Percentiles rank a stretch among this genome's conserved stretches.
Evolutionary conservation across 306 rosid genomes (phyloP).

Genomic region (Cucumis melo): DNA sequence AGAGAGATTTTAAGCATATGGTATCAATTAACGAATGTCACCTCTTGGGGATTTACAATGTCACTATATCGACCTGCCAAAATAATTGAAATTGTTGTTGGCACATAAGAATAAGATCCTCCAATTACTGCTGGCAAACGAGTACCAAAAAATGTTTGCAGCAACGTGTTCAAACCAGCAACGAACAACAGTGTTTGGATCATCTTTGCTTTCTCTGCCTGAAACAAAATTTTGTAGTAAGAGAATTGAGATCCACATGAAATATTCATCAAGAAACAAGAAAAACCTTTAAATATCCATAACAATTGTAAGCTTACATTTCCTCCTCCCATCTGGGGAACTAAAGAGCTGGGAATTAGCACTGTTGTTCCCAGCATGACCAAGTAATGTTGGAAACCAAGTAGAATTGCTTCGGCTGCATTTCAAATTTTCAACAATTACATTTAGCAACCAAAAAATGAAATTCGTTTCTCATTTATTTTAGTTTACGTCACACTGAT

Average conservation of each 20-base stretch:
- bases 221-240: constrained; percentile 1
- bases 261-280: constrained; percentile 8
- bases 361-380: constrained; percentile 98
- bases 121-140: constrained; percentile 93
- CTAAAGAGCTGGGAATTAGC: constrained; percentile 74
- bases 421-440: background rate
- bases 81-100: constrained; percentile 84
- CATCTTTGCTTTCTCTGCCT: constrained; percentile 95
- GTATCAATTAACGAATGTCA: constrained; percentile 14
- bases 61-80: constrained; percentile 85
- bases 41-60: constrained; percentile 70
- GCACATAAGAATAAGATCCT: constrained; percentile 80
- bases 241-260: background rate
- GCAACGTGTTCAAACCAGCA: constrained; percentile 75
- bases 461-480: background rate
- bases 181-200: constrained; percentile 77
- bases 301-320: constrained; percentile 40
- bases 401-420: constrained; percentile 92
- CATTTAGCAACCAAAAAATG: background rate
- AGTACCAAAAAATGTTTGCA: constrained; percentile 76
- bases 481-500: background rate
- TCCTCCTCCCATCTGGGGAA: constrained; percentile 99
- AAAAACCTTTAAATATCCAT: background rate
- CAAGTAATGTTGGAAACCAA: constrained; percentile 94
- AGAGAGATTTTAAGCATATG: background rate